Percentiles rank a stretch among this genome's conserved stretches.
Evolutionary conservation across 768 basidiomycete species (phyloP).

Genomic region (Chalciporus piperatus): DNA sequence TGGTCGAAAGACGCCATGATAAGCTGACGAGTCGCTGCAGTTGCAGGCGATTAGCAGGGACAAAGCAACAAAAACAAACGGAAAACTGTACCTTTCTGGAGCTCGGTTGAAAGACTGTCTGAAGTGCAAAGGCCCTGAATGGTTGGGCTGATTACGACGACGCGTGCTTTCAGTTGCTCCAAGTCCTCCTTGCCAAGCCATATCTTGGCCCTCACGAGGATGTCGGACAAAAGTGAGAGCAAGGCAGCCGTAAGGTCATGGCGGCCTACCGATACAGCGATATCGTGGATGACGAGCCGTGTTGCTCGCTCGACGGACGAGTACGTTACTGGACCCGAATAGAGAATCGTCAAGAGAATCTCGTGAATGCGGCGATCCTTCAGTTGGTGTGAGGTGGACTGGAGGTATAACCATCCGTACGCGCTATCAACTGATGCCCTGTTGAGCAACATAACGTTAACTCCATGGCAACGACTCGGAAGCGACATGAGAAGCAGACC

Average conservation of each 20-base stretch:
- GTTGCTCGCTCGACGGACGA: slow-evolving; percentile 37
- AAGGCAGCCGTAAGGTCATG: slow-evolving; percentile 29
- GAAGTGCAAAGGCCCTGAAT: slow-evolving; percentile 38
- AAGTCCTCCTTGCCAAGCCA: slow-evolving; percentile 32
- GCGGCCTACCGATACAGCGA: slow-evolving; percentile 18
- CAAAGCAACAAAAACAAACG: no score
- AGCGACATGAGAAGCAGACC: no score
- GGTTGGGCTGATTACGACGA: slow-evolving; percentile 34
- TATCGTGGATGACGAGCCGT: slow-evolving; percentile 37
- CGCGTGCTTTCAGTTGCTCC: slow-evolving; percentile 36
- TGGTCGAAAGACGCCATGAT: slow-evolving; percentile 40
- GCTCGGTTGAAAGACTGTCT: slow-evolving; percentile 15
- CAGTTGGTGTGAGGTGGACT: slow-evolving; percentile 23
- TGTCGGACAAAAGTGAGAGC: slow-evolving; percentile 39
- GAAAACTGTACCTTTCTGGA: slow-evolving; percentile 7
- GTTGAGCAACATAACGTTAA: no score
- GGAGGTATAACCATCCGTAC: slow-evolving; percentile 38
- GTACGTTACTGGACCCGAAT: slow-evolving; percentile 22
- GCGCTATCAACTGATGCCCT: no score
- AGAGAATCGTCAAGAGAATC: slow-evolving; percentile 37
- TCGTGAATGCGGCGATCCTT: slow-evolving; percentile 22
- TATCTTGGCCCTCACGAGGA: slow-evolving; percentile 31
- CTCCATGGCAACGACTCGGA: no score
- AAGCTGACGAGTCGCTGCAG: slow-evolving; percentile 40
- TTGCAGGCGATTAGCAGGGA: no score